phyloP scores from a whole-genome alignment of 2,329 filamentous ascomycete genomes.

The Claviceps africana region DNA sequence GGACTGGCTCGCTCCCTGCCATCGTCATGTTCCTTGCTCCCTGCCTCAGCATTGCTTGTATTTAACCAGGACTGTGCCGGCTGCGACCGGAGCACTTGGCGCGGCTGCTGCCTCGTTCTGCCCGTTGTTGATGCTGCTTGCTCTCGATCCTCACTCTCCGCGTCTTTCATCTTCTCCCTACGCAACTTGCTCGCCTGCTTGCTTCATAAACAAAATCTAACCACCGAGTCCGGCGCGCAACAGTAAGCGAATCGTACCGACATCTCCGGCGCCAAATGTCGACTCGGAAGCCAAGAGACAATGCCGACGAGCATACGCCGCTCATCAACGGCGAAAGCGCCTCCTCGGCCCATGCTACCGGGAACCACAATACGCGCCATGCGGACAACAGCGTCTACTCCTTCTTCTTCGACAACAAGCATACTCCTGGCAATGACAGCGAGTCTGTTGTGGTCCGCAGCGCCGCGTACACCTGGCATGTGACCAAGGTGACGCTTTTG shows the following conservation, averaged over 20 bases:
- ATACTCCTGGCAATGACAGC: slow-evolving; percentile 39
- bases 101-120: neutral
- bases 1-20: neutral
- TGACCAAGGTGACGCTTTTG: slow-evolving; percentile 41
- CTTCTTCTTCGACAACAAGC: slow-evolving; percentile 35
- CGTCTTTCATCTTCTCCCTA: neutral
- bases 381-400: slow-evolving; percentile 14
- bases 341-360: slow-evolving; percentile 9
- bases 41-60: neutral
- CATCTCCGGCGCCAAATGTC: slow-evolving; percentile 17
- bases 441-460: slow-evolving; percentile 30
- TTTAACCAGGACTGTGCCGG: neutral
- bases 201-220: neutral
- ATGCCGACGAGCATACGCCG: slow-evolving; percentile 26
- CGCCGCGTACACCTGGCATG: slow-evolving; percentile 37
- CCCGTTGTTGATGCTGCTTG: neutral
- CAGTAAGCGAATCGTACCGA: slow-evolving; percentile 7
- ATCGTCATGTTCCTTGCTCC: neutral
- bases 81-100: neutral
- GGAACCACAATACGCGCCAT: slow-evolving; percentile 9
- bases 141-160: neutral
- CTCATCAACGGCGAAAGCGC: slow-evolving; percentile 25
- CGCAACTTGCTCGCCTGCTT: neutral
- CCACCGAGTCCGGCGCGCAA: neutral
- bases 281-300: slow-evolving; percentile 15